Percentiles rank a stretch among this genome's conserved stretches.
Conservation (phyloP, 179 eudicot species). For the Actinidia polygama region DNA sequence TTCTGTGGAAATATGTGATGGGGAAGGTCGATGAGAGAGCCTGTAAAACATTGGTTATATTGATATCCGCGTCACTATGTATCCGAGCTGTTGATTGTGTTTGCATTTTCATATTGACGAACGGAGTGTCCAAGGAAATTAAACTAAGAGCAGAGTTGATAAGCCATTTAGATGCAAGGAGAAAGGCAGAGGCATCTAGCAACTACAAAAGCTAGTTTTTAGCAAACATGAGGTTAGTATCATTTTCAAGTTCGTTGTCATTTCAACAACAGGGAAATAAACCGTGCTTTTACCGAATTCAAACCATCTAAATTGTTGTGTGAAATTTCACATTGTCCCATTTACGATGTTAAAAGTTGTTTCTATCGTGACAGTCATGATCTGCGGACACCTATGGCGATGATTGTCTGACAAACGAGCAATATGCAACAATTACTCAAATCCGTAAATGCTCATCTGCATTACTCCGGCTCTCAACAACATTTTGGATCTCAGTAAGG, state of each 20-base stretch:
- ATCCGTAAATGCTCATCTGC: conserved; percentile 96
- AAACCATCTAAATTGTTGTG: neutral
- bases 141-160: conserved; percentile 91
- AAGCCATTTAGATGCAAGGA: conserved; percentile 90
- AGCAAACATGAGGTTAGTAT: conserved; percentile 92
- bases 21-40: conserved; percentile 91
- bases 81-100: conserved; percentile 83
- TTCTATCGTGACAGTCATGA: conserved; percentile 73
- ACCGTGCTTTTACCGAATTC: neutral
- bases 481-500: conserved; percentile 97
- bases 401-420: conserved; percentile 87
- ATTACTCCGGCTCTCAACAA: conserved; percentile 89
- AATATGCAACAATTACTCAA: conserved; percentile 76
- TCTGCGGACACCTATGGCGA: conserved; percentile 99
- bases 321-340: neutral
- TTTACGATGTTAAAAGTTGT: conserved; percentile 12
- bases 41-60: conserved; percentile 69
- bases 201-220: conserved; percentile 96
- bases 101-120: conserved; percentile 87
- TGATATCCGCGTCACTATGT: conserved; percentile 85
- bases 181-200: conserved; percentile 98
- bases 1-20: conserved; percentile 94
- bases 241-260: neutral
- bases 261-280: neutral
- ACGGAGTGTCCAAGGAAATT: conserved; percentile 99